These are phyloP conservation scores for Xylaria flabelliformis DNA, from an alignment of 495 filamentous ascomycete species.

Conservation along the genomic window DNA sequence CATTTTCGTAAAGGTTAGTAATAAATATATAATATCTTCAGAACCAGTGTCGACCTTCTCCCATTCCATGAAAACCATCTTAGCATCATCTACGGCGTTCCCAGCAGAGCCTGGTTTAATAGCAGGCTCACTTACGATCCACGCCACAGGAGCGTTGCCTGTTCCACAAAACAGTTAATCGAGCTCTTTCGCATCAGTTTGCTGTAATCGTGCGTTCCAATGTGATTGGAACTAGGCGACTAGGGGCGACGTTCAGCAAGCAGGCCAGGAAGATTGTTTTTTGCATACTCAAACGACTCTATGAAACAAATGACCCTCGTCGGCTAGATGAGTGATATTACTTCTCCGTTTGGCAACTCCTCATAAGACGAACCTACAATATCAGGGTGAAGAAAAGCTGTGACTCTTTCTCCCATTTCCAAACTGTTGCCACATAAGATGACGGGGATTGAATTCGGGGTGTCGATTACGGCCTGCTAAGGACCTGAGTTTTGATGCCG, in stretches of 20 bases:
- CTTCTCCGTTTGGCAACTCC: not conserved
- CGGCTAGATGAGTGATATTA: not conserved
- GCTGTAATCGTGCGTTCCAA: not conserved
- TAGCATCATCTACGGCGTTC: not conserved
- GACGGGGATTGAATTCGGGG: not conserved
- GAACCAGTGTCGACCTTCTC: not conserved
- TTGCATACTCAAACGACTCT: not conserved
- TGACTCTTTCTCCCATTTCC: not conserved
- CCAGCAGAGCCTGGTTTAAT: not conserved
- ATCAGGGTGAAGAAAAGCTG: not conserved
- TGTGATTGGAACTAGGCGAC: not conserved
- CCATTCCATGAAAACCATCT: not conserved
- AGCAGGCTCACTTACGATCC: not conserved
- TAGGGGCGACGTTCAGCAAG: not conserved
- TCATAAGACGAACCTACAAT: not conserved
- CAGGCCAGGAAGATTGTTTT: not conserved
- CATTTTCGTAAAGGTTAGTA: not conserved
- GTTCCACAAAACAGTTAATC: not conserved
- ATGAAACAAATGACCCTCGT: constrained; percentile 4
- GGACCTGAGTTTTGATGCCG: not conserved
- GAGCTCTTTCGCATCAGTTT: no score
- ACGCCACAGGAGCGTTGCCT: not conserved
- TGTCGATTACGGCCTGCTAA: not conserved
- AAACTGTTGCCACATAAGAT: not conserved
- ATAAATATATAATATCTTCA: not conserved